A percentile compares a stretch with the other conserved stretches of the same genome.
phyloP scores from a whole-genome alignment of 1,284 basidiomycete species.

The Porphyrellus sp. region DNA sequence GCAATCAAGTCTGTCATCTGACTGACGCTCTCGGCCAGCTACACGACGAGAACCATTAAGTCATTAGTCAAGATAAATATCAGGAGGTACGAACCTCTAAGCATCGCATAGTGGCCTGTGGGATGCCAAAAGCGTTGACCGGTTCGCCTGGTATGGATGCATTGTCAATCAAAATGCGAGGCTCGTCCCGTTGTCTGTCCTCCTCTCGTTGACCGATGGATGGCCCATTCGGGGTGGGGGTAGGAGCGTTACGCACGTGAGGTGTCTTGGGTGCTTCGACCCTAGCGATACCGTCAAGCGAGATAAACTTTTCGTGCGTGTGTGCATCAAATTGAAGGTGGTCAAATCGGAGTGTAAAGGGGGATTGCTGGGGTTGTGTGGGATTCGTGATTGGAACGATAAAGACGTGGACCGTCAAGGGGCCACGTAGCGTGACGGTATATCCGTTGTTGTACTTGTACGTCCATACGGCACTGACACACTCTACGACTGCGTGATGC shows the following conservation, averaged over 20 bases:
- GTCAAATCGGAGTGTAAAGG: conserved; percentile 55
- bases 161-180: conserved; percentile 52
- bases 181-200: conserved; percentile 61
- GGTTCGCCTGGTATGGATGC: conserved; percentile 70
- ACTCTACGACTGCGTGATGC: conserved; percentile 61
- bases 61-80: not conserved
- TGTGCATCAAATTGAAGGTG: conserved; percentile 67
- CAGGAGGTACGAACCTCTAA: conserved; percentile 53
- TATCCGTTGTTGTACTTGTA: conserved; percentile 75
- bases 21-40: conserved; percentile 74
- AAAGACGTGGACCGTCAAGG: conserved; percentile 59
- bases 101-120: conserved; percentile 82
- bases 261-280: conserved; percentile 43
- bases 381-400: conserved; percentile 35
- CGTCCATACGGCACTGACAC: conserved; percentile 67
- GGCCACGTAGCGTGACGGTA: conserved; percentile 66
- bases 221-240: conserved; percentile 39
- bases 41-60: conserved; percentile 10
- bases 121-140: conserved; percentile 80
- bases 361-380: conserved; percentile 22
- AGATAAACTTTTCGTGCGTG: conserved; percentile 64
- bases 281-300: conserved; percentile 56
- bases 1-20: conserved; percentile 72
- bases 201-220: conserved; percentile 37
- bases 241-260: conserved; percentile 38